Conservation (phyloP, 495 filamentous ascomycete genomes). For the Talaromyces wortmannii region DNA sequence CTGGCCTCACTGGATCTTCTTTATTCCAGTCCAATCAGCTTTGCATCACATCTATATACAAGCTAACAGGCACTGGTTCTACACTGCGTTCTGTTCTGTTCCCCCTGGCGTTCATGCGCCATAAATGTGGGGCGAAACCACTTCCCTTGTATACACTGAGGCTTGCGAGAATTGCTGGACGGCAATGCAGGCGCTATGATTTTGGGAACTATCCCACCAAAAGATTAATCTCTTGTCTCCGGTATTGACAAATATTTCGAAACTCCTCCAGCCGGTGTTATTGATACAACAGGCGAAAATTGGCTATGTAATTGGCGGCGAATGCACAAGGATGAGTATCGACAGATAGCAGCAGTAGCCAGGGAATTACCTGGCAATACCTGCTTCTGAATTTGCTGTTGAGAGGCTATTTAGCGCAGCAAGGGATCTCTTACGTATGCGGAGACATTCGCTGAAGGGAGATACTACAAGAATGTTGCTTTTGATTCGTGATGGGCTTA, state of each 20-base stretch:
- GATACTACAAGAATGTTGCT: conserved; percentile 8
- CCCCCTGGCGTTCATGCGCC: no score
- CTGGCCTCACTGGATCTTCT: no score
- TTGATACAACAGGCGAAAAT: not conserved
- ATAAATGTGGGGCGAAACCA: no score
- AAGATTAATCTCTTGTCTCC: not conserved
- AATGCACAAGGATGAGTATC: conserved; percentile 2
- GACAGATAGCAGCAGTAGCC: conserved; percentile 6
- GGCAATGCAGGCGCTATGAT: not conserved
- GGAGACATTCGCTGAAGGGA: conserved; percentile 6
- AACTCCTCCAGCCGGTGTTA: not conserved
- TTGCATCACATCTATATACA: no score
- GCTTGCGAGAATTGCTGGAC: conserved; percentile 3
- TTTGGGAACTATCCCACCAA: not conserved
- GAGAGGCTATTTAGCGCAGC: conserved; percentile 2
- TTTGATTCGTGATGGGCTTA: conserved; percentile 1
- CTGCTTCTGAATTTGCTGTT: conserved; percentile 3
- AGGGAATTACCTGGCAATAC: conserved; percentile 8
- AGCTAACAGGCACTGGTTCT: no score
- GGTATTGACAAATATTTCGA: conserved; percentile 8
- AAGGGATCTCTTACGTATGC: conserved; percentile 5
- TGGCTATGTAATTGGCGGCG: conserved; percentile 9
- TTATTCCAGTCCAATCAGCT: no score
- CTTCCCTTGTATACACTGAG: no score
- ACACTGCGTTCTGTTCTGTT: no score